These are phyloP conservation scores for Linum lewisii DNA, from an alignment of 345 rosid genomes.

Conservation along the genomic window DNA sequence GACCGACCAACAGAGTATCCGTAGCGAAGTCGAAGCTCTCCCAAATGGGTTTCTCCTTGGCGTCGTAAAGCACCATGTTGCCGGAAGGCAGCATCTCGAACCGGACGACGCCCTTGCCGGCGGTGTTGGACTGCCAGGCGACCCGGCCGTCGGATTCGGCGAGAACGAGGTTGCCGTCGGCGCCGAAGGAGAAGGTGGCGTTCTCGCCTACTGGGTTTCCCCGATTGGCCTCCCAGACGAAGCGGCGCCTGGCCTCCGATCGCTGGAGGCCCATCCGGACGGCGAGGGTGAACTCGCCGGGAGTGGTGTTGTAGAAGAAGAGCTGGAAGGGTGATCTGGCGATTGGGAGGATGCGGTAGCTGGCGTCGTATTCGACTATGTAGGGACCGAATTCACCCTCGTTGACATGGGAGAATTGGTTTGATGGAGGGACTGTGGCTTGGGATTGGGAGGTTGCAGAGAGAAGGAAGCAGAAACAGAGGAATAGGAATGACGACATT, in stretches of 20 bases:
- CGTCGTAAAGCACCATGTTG: background rate
- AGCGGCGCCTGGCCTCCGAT: background rate
- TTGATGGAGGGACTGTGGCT: conserved; percentile 18
- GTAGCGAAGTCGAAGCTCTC: conserved; percentile 4
- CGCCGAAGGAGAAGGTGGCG: conserved; percentile 21
- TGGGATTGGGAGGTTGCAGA: conserved; percentile 9
- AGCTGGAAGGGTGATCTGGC: conserved; percentile 15
- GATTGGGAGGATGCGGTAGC: conserved; percentile 14
- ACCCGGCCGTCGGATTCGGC: conserved; percentile 21
- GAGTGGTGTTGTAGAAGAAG: background rate
- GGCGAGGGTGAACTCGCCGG: background rate
- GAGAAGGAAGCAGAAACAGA: background rate
- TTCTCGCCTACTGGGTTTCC: conserved; percentile 21
- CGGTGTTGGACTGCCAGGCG: conserved; percentile 28
- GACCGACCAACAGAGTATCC: conserved; percentile 6
- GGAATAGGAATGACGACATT: background rate
- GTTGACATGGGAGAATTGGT: conserved; percentile 17
- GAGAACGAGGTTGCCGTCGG: conserved; percentile 26
- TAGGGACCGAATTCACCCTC: conserved; percentile 19
- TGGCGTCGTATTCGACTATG: conserved; percentile 18
- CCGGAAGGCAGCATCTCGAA: conserved; percentile 3
- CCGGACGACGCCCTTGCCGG: conserved; percentile 24
- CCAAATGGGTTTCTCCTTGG: background rate
- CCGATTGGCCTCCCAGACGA: conserved; percentile 29
- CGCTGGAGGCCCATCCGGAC: background rate